Percentiles rank a stretch among this genome's conserved stretches.
Conservation (phyloP, 306 rosid genomes). For the Vigna radiata region DNA sequence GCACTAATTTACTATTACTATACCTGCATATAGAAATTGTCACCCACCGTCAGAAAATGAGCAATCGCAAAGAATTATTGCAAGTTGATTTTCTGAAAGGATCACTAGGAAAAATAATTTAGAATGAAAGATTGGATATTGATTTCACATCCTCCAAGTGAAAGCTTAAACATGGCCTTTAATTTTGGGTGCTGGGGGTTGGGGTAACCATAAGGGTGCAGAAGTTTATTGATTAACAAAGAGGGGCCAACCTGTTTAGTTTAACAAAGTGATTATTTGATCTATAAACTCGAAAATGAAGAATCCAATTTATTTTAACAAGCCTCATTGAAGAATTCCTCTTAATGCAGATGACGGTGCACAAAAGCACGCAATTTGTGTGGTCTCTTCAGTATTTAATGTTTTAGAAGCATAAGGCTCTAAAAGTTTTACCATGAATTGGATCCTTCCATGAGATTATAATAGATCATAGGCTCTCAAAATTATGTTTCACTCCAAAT, state of each 20-base stretch:
- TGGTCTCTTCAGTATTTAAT: background rate
- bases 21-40: slow-evolving; percentile 60
- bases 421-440: slow-evolving; percentile 10
- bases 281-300: slow-evolving; percentile 5
- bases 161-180: slow-evolving; percentile 1
- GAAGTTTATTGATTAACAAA: background rate
- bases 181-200: background rate
- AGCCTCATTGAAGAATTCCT: background rate
- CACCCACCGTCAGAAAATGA: slow-evolving; percentile 20
- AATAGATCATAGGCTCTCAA: slow-evolving; percentile 11
- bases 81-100: background rate
- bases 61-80: background rate
- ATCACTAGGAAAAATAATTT: slow-evolving; percentile 3
- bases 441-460: background rate
- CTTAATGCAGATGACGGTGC: background rate
- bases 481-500: background rate
- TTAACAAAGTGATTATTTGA: slow-evolving; percentile 11
- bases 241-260: background rate
- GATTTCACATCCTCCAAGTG: slow-evolving; percentile 3
- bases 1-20: slow-evolving; percentile 50
- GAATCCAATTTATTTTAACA: slow-evolving; percentile 12
- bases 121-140: background rate
- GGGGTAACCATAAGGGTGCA: slow-evolving; percentile 8
- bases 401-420: background rate
- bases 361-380: background rate